Evolutionary conservation across 2,329 filamentous ascomycete species (phyloP).

Genomic region (Calonectria naviculata): DNA sequence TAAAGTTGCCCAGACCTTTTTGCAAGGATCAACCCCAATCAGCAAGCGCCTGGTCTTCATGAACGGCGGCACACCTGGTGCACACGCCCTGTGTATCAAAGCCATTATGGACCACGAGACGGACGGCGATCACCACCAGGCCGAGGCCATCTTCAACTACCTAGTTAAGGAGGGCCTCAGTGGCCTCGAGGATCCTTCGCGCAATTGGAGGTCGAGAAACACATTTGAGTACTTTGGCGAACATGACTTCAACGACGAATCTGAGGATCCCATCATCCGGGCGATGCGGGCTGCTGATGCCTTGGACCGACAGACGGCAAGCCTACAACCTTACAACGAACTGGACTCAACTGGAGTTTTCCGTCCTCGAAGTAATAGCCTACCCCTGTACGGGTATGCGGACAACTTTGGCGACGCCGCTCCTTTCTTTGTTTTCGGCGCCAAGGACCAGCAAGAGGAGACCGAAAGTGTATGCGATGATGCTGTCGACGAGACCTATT

Average conservation of each 20-base stretch:
- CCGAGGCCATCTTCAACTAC: conserved; percentile 62
- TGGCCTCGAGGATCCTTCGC: conserved; percentile 45
- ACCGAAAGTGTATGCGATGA: conserved; percentile 31
- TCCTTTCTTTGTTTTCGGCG: conserved; percentile 62
- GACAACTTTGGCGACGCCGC: conserved; percentile 57
- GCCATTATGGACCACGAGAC: conserved; percentile 65
- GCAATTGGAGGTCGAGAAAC: conserved; percentile 32
- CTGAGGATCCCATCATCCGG: conserved; percentile 61
- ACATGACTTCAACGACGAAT: conserved; percentile 27
- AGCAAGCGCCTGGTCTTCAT: conserved; percentile 69
- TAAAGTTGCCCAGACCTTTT: conserved; percentile 62
- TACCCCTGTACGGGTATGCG: conserved; percentile 58
- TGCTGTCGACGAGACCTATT: conserved; percentile 19
- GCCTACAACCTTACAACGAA: conserved; percentile 61
- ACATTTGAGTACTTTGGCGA: conserved; percentile 33
- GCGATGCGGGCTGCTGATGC: conserved; percentile 71
- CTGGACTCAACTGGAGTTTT: conserved; percentile 56
- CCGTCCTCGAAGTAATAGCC: conserved; percentile 60
- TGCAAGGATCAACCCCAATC: conserved; percentile 56
- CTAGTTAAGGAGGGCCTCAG: conserved; percentile 62
- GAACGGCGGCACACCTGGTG: conserved; percentile 67
- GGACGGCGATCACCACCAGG: conserved; percentile 59
- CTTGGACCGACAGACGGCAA: conserved; percentile 66
- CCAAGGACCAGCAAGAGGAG: conserved; percentile 40
- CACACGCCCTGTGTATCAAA: conserved; percentile 64